Conservation (phyloP, 768 basidiomycete species). For the Sporobolomyces roseus region DNA sequence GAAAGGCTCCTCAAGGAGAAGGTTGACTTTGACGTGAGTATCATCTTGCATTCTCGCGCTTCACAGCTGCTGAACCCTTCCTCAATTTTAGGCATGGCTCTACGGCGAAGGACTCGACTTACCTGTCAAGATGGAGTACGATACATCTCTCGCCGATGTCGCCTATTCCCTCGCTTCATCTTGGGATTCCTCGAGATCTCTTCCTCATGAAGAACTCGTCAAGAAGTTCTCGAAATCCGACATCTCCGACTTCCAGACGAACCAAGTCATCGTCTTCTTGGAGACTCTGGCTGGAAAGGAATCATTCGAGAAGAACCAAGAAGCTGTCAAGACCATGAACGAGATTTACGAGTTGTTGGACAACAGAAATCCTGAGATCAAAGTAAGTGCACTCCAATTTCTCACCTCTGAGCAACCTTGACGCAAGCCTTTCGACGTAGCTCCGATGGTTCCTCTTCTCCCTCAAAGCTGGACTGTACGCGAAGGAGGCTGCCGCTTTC, state of each 20-base stretch:
- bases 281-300: conserved; percentile 45
- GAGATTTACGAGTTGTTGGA: conserved; percentile 47
- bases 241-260: conserved; percentile 46
- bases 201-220: conserved; percentile 21
- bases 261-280: conserved; percentile 52
- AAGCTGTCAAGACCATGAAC: conserved; percentile 33
- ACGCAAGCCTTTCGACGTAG: conserved; percentile 23
- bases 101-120: conserved; percentile 49
- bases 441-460: conserved; percentile 39
- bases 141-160: conserved; percentile 43
- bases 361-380: conserved; percentile 49
- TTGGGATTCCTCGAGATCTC: conserved; percentile 46
- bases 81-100: conserved; percentile 51
- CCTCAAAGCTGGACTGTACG: conserved; percentile 47
- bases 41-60: neutral
- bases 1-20: conserved; percentile 45
- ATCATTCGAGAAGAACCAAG: conserved; percentile 21
- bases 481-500: conserved; percentile 45
- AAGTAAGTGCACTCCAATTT: conserved; percentile 43
- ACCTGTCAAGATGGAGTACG: conserved; percentile 46
- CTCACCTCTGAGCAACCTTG: neutral
- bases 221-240: conserved; percentile 46
- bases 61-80: neutral
- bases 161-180: conserved; percentile 48
- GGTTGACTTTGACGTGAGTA: conserved; percentile 39